Evolutionary conservation across 2,329 filamentous ascomycete species (phyloP).

Genomic region (Xylogone sp.): DNA sequence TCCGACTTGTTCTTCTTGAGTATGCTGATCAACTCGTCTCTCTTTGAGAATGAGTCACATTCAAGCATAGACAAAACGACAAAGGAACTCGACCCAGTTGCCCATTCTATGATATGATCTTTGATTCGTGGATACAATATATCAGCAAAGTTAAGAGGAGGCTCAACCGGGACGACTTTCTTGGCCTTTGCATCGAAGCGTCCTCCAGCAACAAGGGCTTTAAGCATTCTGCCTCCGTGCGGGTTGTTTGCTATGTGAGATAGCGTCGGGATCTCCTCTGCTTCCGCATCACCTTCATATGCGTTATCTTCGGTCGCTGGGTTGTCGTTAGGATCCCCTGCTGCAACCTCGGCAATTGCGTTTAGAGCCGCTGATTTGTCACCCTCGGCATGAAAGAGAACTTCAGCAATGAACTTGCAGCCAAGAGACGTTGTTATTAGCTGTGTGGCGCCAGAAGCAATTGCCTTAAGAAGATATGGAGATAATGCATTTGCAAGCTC

Average conservation of each 20-base stretch:
- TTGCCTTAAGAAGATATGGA: conserved; percentile 68
- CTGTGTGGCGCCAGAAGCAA: conserved; percentile 63
- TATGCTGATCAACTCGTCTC: conserved; percentile 61
- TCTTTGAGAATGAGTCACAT: conserved; percentile 64
- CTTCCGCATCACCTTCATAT: conserved; percentile 11
- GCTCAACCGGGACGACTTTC: conserved; percentile 66
- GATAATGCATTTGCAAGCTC: conserved; percentile 76
- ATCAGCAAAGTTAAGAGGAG: conserved; percentile 75
- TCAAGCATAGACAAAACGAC: conserved; percentile 81
- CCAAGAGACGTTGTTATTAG: conserved; percentile 76
- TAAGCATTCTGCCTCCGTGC: conserved; percentile 78
- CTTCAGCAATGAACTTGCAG: conserved; percentile 80
- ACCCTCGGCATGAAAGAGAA: conserved; percentile 70
- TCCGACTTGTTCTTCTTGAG: conserved; percentile 71
- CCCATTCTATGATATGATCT: conserved; percentile 74
- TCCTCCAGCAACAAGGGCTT: conserved; percentile 85
- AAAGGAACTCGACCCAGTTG: conserved; percentile 80
- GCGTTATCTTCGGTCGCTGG: conserved; percentile 34
- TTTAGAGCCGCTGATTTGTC: conserved; percentile 73
- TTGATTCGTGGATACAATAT: conserved; percentile 80
- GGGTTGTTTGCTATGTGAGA: conserved; percentile 58
- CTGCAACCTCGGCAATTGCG: conserved; percentile 63
- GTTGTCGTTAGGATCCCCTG: conserved; percentile 44
- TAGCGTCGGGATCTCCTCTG: conserved; percentile 8
- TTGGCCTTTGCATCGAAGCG: conserved; percentile 75